Base-by-base conservation (phyloP, 139 green algal genomes). In the Chlorella sp. region DNA sequence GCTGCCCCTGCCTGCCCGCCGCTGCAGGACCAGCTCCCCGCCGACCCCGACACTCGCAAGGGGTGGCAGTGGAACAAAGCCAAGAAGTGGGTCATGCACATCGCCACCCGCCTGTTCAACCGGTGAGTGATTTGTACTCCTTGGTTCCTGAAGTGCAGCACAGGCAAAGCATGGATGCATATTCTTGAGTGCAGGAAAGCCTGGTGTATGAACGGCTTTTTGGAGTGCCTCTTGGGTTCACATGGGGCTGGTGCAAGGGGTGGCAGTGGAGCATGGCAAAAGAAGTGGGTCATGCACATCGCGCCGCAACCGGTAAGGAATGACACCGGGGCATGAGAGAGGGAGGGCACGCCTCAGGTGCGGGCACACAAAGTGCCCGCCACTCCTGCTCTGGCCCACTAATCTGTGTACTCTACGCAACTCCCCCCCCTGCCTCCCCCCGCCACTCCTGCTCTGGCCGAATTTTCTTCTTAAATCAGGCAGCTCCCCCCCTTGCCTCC, bases 81-180 rank as follows among this genome's bases (percentile, higher is more conserved):
- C 53, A 98, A 98, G 91, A 99, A 99, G 95, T 99, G 98, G 98
- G 93, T 95, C 78, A 94, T 98, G 90, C 97, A 99, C 93, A 96
- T 98, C 80, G 93, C 92, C 0, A 94, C 96, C 85, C 93, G 96
- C 68, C 82, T 99, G 16, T 97, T 98, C 91, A 96, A 95, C 82
- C 88, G 93, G 64, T 95, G 95, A 73, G 89, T 2, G 37, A 30
- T n/a, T n/a, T n/a, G n/a, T n/a, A n/a, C n/a, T n/a, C n/a, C n/a
- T n/a, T n/a, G n/a, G n/a, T n/a, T n/a, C n/a, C n/a, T n/a, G n/a
- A n/a, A n/a, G n/a, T n/a, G n/a, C n/a, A n/a, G n/a, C n/a, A n/a
- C n/a, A n/a, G n/a, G n/a, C n/a, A n/a, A n/a, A n/a, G n/a, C n/a
- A n/a, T n/a, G n/a, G n/a, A n/a, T n/a, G n/a, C n/a, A n/a, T n/a